These are phyloP conservation scores for Mycena kentingensis DNA, from an alignment of 768 basidiomycete genomes.

Conservation along the genomic window DNA sequence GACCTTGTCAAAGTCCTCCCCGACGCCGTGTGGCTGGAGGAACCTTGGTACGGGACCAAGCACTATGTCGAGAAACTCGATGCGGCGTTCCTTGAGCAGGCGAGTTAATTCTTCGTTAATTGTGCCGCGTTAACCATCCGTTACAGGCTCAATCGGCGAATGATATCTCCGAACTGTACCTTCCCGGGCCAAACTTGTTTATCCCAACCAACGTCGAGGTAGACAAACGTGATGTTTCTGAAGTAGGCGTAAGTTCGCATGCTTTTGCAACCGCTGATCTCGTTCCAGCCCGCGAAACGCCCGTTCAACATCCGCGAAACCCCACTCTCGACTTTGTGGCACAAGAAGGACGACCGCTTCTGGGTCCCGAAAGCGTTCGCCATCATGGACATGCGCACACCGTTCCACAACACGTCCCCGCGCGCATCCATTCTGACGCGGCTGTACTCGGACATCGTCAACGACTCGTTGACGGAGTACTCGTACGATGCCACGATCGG, in stretches of 20 bases:
- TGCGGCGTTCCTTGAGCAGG: constrained; percentile 59
- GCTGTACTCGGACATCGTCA: constrained; percentile 81
- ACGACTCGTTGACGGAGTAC: constrained; percentile 87
- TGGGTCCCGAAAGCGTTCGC: constrained; percentile 90
- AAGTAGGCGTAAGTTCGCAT: constrained; percentile 45
- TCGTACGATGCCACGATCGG: constrained; percentile 92
- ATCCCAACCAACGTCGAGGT: constrained; percentile 87
- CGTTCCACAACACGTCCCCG: constrained; percentile 61
- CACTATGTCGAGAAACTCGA: constrained; percentile 78
- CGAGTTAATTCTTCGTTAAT: background rate
- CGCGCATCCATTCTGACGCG: constrained; percentile 74
- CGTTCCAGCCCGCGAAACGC: constrained; percentile 63
- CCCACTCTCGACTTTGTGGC: constrained; percentile 77
- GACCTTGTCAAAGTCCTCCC: constrained; percentile 54
- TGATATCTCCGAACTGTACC: constrained; percentile 64
- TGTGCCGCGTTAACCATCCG: constrained; percentile 7
- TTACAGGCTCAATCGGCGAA: constrained; percentile 64
- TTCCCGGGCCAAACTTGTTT: constrained; percentile 88
- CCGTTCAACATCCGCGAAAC: constrained; percentile 79
- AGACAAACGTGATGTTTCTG: constrained; percentile 65
- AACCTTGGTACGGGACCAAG: constrained; percentile 91
- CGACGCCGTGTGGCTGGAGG: constrained; percentile 61
- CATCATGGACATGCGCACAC: constrained; percentile 73
- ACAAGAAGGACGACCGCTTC: constrained; percentile 97
- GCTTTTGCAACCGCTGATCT: constrained; percentile 8